Base-by-base conservation (phyloP, 2,329 filamentous ascomycete species). In the Fusarium pseudonygamai region DNA sequence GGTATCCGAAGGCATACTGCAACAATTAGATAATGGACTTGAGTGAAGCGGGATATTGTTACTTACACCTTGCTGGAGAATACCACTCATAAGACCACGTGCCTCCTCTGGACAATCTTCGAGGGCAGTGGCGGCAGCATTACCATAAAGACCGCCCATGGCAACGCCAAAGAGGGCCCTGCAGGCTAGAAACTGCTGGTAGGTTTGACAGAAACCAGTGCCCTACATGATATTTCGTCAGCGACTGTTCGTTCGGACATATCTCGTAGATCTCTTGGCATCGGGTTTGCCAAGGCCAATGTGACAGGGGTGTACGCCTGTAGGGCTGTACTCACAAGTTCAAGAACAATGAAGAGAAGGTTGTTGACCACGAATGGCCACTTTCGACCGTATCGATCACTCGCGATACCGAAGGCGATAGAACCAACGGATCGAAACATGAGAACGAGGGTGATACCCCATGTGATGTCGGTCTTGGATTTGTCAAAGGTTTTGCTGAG, bases 131-230 rank as follows among this genome's bases (percentile, higher is more conserved):
- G 93, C 92, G 15, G 92, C 92, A 4, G 92, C 93, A 76, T 94
- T 94, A 63, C 93, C 93, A 81, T 95, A 91, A 4, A 95, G 75
- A 73, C 93, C 93, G 43, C 93, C 93, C 93, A 96, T 96, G 75
- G 93, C 93, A 47, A 96, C 82, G 50, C 93, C 93, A 78, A 95
- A 96, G 7, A 96, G 84, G 46, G 91, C 90, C 45, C 93, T 87
- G 16, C 93, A 93, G 16, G 91, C 93, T 28, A 96, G 84, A 78
- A 96, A 96, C 74, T 93, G 89, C 55, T 85, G 77, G 77, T 93
- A 94, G 0, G 90, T 94, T 0, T 85, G 80, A 71, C 88, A 88
- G 79, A 93, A 94, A 64, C 92, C 92, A 42, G 93, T 94, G 22
- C 85, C 86, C 85, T 88, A 15, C 45, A 30, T 47, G 53, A 30